Conservation (phyloP, 768 basidiomycete species). For the Lactarius deliciosus region DNA sequence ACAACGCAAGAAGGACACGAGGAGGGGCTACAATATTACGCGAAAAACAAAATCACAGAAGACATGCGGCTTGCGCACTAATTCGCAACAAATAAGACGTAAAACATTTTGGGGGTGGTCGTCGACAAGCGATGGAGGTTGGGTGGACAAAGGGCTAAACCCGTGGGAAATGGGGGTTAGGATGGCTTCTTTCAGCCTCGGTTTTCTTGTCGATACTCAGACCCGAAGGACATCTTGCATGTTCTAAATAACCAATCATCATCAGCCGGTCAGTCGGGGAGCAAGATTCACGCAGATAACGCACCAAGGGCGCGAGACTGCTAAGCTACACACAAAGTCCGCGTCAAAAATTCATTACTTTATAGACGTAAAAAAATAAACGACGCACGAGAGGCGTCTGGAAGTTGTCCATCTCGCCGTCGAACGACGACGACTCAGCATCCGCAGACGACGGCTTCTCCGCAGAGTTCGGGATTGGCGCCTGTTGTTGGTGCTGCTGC, state of each 20-base stretch:
- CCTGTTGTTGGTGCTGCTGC: background rate
- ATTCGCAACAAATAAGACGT: background rate
- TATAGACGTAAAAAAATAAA: slow-evolving; percentile 11
- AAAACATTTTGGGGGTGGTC: background rate
- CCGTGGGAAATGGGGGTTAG: too few relatives aligned
- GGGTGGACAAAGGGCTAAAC: too few relatives aligned
- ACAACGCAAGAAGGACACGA: background rate
- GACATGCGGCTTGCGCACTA: background rate
- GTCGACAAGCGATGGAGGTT: background rate
- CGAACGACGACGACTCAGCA: background rate
- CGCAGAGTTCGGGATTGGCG: background rate
- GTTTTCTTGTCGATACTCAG: background rate
- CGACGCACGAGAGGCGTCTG: slow-evolving; percentile 27
- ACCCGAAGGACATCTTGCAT: slow-evolving; percentile 20
- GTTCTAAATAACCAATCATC: slow-evolving; percentile 10
- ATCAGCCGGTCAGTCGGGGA: background rate
- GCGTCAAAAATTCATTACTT: background rate
- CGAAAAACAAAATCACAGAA: background rate
- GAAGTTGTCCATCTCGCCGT: slow-evolving; percentile 28
- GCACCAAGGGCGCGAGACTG: slow-evolving; percentile 25
- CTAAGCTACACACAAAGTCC: slow-evolving; percentile 19
- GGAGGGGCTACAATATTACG: background rate
- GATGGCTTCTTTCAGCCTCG: background rate
- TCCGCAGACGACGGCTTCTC: slow-evolving; percentile 11
- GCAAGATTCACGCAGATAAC: background rate